These are phyloP conservation scores for Candolleomyces aberdarensis DNA, from an alignment of 768 basidiomycete genomes.

Conservation along the genomic window DNA sequence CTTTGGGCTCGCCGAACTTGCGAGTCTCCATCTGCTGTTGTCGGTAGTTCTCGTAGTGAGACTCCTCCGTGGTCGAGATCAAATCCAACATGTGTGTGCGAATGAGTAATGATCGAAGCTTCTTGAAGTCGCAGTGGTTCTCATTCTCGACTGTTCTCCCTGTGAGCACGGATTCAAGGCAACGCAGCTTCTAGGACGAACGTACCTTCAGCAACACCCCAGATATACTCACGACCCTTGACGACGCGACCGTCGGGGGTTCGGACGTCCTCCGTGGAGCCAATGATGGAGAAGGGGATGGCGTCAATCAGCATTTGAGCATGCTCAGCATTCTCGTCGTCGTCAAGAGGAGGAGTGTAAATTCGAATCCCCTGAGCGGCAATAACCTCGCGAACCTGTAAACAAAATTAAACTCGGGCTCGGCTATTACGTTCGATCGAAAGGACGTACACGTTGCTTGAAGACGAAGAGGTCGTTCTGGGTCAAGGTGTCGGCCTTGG, in stretches of 20 bases:
- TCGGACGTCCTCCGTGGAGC: constrained; percentile 91
- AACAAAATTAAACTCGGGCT: constrained; percentile 10
- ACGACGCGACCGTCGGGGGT: constrained; percentile 89
- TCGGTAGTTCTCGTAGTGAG: constrained; percentile 97
- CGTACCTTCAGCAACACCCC: constrained; percentile 99
- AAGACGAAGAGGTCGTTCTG: constrained; percentile 88
- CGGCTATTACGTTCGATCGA: constrained; percentile 2
- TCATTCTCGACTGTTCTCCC: constrained; percentile 85
- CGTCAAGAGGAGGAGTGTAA: constrained; percentile 93
- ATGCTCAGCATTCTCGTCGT: constrained; percentile 85
- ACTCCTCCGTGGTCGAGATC: constrained; percentile 92
- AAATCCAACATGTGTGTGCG: constrained; percentile 98
- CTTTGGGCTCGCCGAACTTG: constrained; percentile 97
- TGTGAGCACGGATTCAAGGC: background rate
- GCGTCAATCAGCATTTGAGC: constrained; percentile 84
- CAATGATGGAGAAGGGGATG: constrained; percentile 98
- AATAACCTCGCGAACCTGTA: constrained; percentile 84
- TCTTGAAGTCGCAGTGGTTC: constrained; percentile 99
- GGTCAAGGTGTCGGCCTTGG: constrained; percentile 96
- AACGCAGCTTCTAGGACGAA: constrained; percentile 1
- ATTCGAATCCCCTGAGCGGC: constrained; percentile 90
- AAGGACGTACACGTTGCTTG: constrained; percentile 79
- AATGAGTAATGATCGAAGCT: constrained; percentile 91
- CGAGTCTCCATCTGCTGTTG: constrained; percentile 99
- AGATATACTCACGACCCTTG: constrained; percentile 97